Evolutionary conservation across 306 rosid genomes (phyloP), one percentile per base, ranked within the genome.

Genomic region (Rubus idaeus): DNA sequence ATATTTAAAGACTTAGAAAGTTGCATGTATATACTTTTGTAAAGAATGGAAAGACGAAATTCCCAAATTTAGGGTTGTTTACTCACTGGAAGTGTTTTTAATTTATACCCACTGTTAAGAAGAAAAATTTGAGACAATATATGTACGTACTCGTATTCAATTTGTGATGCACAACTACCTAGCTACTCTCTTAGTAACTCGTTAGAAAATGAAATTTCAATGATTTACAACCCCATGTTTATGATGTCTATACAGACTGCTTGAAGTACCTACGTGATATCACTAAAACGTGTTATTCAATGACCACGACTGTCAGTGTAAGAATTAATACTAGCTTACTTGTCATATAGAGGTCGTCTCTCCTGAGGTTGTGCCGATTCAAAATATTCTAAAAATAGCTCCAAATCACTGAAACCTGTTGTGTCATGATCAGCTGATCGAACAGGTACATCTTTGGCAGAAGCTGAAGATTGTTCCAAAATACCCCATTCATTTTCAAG

Each of bases 361-460:
- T 83, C 90, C 77, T 89, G 98, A 69, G 98, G 97, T 78, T 78
- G 97, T 61, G 87, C 89, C 67, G 68, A 56, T 84, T 93, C 98
- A 87, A 93, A 93, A 91, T 88, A 93, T 86, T 93, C 98, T 77
- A 88, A 89, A 74, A 91, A 84, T 68, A 89, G 89, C 78, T 91
- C 97, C 37, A 58, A 74, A 70, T 88, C 98, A 77, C 83, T 55
- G 69, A 75, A 66, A 44, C 58, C 74, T 6, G 60, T 55, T 63
- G 83, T 71, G 76, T 68, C n/a, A n/a, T n/a, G n/a, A n/a, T n/a
- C 76, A 23, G 26, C 75, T 58, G 81, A 77, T 74, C 74, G 83
- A 87, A 71, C 69, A 57, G 83, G 70, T 69, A 61, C 69, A 44
- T 79, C 80, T 67, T 70, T 18, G 10, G 79, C 71, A 75, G 76